These are phyloP conservation scores for Xerocomellus chrysenteron DNA, from an alignment of 768 basidiomycete species.

Conservation along the genomic window DNA sequence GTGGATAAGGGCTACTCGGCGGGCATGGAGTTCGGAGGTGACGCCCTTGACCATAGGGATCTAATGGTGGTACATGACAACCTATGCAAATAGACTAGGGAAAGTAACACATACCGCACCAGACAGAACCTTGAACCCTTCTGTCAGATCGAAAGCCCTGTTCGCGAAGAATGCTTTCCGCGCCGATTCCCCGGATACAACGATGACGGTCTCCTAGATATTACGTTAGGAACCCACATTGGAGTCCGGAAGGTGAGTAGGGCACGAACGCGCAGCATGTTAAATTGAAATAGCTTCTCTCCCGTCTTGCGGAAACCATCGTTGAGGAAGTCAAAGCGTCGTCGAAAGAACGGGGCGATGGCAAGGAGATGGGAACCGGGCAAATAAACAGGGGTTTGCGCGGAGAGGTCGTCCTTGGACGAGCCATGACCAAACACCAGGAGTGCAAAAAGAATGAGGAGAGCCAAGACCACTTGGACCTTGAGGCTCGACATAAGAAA, in stretches of 20 bases:
- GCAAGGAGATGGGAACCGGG: slow-evolving; percentile 59
- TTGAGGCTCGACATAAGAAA: slow-evolving; percentile 36
- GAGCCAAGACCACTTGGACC: slow-evolving; percentile 33
- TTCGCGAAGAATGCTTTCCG: slow-evolving; percentile 68
- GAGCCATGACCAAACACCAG: slow-evolving; percentile 35
- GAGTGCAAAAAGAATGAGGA: slow-evolving; percentile 39
- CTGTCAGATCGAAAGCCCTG: slow-evolving; percentile 70
- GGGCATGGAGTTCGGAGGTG: slow-evolving; percentile 65
- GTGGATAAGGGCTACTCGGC: slow-evolving; percentile 63
- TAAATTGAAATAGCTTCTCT: slow-evolving; percentile 66
- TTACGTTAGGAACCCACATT: slow-evolving; percentile 20
- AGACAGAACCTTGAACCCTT: slow-evolving; percentile 77
- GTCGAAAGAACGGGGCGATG: slow-evolving; percentile 66
- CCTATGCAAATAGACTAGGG: slow-evolving; percentile 12
- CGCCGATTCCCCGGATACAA: slow-evolving; percentile 71
- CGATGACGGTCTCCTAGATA: slow-evolving; percentile 68
- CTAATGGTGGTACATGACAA: slow-evolving; percentile 36
- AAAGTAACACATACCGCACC: slow-evolving; percentile 57
- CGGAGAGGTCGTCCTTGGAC: slow-evolving; percentile 45
- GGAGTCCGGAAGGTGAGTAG: slow-evolving; percentile 5
- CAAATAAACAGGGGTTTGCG: slow-evolving; percentile 49
- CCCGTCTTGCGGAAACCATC: slow-evolving; percentile 70
- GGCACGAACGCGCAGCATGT: slow-evolving; percentile 58
- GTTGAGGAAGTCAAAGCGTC: slow-evolving; percentile 69
- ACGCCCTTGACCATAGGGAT: slow-evolving; percentile 77